A percentile compares a stretch with the other conserved stretches of the same genome.
Conservation (phyloP, 2,329 filamentous ascomycete genomes). For the Bimuria novae-zelandiae region DNA sequence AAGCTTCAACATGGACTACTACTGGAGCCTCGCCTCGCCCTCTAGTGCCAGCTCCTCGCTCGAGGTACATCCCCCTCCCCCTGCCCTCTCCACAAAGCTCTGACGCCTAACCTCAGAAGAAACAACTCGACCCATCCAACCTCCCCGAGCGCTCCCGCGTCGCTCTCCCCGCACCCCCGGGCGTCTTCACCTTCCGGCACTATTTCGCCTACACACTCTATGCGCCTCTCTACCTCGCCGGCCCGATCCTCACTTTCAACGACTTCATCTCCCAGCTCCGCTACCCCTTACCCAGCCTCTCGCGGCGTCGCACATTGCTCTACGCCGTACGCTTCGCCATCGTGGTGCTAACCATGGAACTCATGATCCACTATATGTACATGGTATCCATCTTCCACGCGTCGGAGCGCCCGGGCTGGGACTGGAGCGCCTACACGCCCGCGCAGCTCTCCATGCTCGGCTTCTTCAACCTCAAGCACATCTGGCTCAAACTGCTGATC, state of each 20-base stretch:
- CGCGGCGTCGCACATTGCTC: constrained; percentile 69
- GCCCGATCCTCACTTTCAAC: constrained; percentile 96
- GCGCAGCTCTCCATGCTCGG: constrained; percentile 88
- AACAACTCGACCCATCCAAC: constrained; percentile 84
- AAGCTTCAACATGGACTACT: constrained; percentile 96
- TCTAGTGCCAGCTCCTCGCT: constrained; percentile 66
- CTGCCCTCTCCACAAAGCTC: constrained; percentile 51
- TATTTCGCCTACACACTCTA: constrained; percentile 91
- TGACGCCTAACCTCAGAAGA: constrained; percentile 90
- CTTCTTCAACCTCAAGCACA: constrained; percentile 94
- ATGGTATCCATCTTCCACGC: constrained; percentile 89
- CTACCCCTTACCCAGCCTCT: constrained; percentile 73
- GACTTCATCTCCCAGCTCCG: constrained; percentile 90
- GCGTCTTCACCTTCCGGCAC: constrained; percentile 80
- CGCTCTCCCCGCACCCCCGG: constrained; percentile 69
- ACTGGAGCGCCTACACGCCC: constrained; percentile 85
- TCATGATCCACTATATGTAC: constrained; percentile 86
- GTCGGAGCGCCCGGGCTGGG: constrained; percentile 76
- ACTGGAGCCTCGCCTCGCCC: constrained; percentile 95
- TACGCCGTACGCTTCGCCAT: constrained; percentile 85
- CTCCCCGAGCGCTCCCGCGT: constrained; percentile 90
- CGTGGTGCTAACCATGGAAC: constrained; percentile 83
- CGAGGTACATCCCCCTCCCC: constrained; percentile 67
- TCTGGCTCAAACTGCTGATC: constrained; percentile 96
- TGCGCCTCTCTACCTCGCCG: constrained; percentile 87